Base-by-base conservation (phyloP, 148 eudicot species). In the Cornus kousa region DNA sequence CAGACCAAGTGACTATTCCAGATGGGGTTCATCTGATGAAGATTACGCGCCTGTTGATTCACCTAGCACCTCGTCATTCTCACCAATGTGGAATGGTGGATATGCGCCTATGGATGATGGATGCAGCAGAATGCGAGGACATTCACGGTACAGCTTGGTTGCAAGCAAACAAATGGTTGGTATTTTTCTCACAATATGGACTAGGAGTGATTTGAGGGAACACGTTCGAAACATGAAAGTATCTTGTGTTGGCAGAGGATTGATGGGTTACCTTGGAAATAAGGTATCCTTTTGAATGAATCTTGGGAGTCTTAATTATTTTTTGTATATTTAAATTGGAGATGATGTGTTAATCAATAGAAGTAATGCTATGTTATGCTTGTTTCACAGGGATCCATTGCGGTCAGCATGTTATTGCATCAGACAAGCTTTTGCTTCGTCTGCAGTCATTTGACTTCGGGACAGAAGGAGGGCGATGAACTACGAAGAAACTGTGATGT, bases 201-300 rank as follows among this genome's bases (percentile, higher is more conserved):
- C 93, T 1, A 87, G 94, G 79, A 91, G 88, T 79, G 97, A 95
- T 76, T 80, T 95, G 79, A 88, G 89, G 78, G 98, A 91, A 72
- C 90, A 91, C 74, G 98, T 93, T 48, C 80, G 88, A 40, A 95
- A 95, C 87, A 89, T 93, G 32, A 93, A 93, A 79, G 91, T 95
- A 75, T 95, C 99, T 46, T 92, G 99, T 85, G 91, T 95, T 73
- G 99, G 99, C 28, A 85, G 99, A 83, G 99, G 99, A 75, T 87
- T 95, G 80, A 95, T 95, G 99, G 99, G 99, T 40, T 95, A 93
- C 83, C 91, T 91, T n/a, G 99, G 99, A 76, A 95, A 95, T 79
- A 95, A 95, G 99, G 99, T 95, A 90, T 8, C 59, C 19, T 60
- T 20, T 70, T 12, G 13, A 11, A 23, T 53, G 32, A 12, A 43